Percentiles rank a stretch among this genome's conserved stretches.
These are phyloP conservation scores for Moringa oleifera DNA, from an alignment of 345 rosid species.

Conservation along the genomic window DNA sequence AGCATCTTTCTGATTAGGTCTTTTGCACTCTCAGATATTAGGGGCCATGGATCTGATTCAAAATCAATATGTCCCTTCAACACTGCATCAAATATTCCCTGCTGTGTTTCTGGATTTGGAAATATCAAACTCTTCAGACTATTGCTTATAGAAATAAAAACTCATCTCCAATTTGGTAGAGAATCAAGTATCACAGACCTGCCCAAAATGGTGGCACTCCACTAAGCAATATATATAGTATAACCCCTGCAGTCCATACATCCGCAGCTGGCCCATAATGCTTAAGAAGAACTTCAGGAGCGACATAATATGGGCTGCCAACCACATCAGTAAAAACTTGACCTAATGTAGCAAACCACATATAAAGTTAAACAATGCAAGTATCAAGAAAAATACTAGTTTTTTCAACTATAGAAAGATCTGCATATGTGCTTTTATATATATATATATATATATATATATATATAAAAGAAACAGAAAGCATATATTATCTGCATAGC, in stretches of 20 bases:
- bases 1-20: constrained; percentile 83
- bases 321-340: constrained; percentile 92
- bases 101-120: constrained; percentile 71
- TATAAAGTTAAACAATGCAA: not conserved
- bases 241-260: constrained; percentile 99
- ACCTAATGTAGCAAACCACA: constrained; percentile 38
- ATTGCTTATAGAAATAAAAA: constrained; percentile 1
- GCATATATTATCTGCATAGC: too few relatives aligned
- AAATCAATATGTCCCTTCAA: constrained; percentile 90
- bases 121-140: constrained; percentile 14
- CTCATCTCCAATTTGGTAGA: not conserved
- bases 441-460: too few relatives aligned
- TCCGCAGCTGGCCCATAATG: constrained; percentile 95
- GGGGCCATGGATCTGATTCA: constrained; percentile 94
- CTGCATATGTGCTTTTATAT: too few relatives aligned
- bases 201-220: constrained; percentile 99
- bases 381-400: not conserved
- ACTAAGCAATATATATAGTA: constrained; percentile 87
- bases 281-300: constrained; percentile 95
- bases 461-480: too few relatives aligned
- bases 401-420: not conserved
- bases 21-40: constrained; percentile 85
- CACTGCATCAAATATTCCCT: constrained; percentile 98
- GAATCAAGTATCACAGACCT: constrained; percentile 37
- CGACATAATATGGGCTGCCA: constrained; percentile 96